Evolutionary conservation across 805 yeast genomes (phyloP).

Genomic region (Candida dendrica): DNA sequence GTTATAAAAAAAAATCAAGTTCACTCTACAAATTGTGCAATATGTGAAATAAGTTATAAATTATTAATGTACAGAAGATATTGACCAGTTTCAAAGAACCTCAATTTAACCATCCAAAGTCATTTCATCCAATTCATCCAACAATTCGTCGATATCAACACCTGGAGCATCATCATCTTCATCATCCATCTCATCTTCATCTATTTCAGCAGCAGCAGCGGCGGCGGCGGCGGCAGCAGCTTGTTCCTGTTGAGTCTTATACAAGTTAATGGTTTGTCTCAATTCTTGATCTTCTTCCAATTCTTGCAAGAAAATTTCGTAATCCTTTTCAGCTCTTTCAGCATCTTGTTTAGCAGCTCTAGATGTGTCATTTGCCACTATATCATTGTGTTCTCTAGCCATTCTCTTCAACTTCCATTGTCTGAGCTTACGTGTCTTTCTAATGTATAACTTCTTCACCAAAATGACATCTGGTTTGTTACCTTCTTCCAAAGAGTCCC

Average conservation of each 20-base stretch:
- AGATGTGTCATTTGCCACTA: conserved; percentile 64
- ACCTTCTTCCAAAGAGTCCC: conserved; percentile 58
- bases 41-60: no score
- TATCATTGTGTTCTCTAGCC: conserved; percentile 92
- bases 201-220: conserved; percentile 6
- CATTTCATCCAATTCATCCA: conserved; percentile 94
- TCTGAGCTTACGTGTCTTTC: conserved; percentile 74
- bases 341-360: conserved; percentile 82
- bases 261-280: conserved; percentile 83
- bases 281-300: conserved; percentile 95
- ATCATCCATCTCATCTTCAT: conserved; percentile 34
- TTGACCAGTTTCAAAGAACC: no score
- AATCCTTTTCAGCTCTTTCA: conserved; percentile 90
- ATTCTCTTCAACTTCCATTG: conserved; percentile 92
- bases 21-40: no score
- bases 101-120: conserved; percentile 47
- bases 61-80: no score
- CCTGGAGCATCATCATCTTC: conserved; percentile 78
- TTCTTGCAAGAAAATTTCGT: conserved; percentile 92
- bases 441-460: conserved; percentile 82
- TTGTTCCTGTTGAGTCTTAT: conserved; percentile 46
- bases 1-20: no score
- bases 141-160: conserved; percentile 82
- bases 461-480: conserved; percentile 79
- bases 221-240: conserved; percentile 12